Evolutionary conservation across 2,329 filamentous ascomycete species (phyloP), one percentile per base, ranked within the genome.

Genomic region (Cladosporium sp.): DNA sequence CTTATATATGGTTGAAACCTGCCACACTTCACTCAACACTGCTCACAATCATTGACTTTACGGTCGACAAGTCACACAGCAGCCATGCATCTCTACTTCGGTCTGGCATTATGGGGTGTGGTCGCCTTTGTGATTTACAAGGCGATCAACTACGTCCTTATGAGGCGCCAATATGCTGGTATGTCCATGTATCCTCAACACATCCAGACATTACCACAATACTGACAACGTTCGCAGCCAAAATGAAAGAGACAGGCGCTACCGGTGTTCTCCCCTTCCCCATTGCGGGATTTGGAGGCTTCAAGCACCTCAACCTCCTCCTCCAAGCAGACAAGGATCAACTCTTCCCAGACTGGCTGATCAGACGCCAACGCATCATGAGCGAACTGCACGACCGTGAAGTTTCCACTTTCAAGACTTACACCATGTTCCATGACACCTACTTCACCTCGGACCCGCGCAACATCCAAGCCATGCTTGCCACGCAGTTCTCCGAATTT

Each of bases 391-490:
- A 56, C 7, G 64, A 64, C 13, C 54, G 61, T 20, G 50, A 53
- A 12, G 61, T 61, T 45, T 43, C 58, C 9, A 67, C 64, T 1
- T 64, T 63, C 58, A 58, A 51, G 7, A 47, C 39, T 12, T 51
- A 50, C 4, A 42, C 61, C 17, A 43, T 66, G 13, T 64, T 62
- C 15, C 59, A 62, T 17, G 56, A 53, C 6, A 50, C 58, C 13
- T 58, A 55, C 52, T 59, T 64, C 43, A 67, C 65, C 4, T 54
- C 51, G 19, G 64, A 68, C 37, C 64, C 66, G 1, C 61, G 63
- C 53, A 69, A 69, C 48, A 65, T 69, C 38, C 61, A 69, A 47
- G 64, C 66, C 17, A 54, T 68, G 43, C 58, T 68, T 17, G 65
- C 65, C 1, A 61, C 58, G 3, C 58, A 60, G 22, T 52, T 52